phyloP scores from a whole-genome alignment of 176 grass and related monocot genomes.

The Rhynchospora pubera region DNA sequence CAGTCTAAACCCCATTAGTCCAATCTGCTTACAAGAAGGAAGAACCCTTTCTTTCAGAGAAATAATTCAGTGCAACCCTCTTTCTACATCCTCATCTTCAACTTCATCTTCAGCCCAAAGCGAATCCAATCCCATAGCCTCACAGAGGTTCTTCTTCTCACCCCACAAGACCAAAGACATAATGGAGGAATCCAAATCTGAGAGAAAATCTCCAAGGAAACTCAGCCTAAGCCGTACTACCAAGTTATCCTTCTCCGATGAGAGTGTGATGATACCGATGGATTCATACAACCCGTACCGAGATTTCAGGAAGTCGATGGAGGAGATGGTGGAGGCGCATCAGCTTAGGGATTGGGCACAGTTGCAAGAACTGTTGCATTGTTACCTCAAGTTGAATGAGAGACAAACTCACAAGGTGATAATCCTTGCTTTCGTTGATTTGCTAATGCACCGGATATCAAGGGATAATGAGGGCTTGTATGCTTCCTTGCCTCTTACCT shows the following conservation, averaged over 20 bases:
- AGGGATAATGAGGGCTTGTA: neutral
- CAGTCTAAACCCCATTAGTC: slow-evolving; percentile 17
- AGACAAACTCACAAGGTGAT: slow-evolving; percentile 57
- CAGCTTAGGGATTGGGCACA: slow-evolving; percentile 46
- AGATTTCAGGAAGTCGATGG: slow-evolving; percentile 87
- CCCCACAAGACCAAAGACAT: slow-evolving; percentile 35
- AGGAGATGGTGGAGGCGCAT: slow-evolving; percentile 87
- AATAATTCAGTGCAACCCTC: neutral
- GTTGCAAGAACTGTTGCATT: slow-evolving; percentile 68
- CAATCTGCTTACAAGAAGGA: slow-evolving; percentile 21
- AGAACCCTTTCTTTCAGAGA: slow-evolving; percentile 28
- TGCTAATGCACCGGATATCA: slow-evolving; percentile 30
- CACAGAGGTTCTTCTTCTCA: slow-evolving; percentile 45
- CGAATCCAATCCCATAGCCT: slow-evolving; percentile 1
- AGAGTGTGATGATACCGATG: slow-evolving; percentile 52
- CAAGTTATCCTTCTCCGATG: slow-evolving; percentile 17
- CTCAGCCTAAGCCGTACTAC: neutral
- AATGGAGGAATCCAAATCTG: slow-evolving; percentile 41
- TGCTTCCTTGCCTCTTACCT: slow-evolving; percentile 7
- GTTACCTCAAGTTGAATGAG: slow-evolving; percentile 68
- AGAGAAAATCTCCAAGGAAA: neutral
- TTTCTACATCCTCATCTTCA: neutral
- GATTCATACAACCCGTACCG: slow-evolving; percentile 63
- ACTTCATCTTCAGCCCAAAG: slow-evolving; percentile 11
- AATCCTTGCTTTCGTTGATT: slow-evolving; percentile 64